phyloP scores from a whole-genome alignment of 129 eudicot genomes.

The Erigeron canadensis region DNA sequence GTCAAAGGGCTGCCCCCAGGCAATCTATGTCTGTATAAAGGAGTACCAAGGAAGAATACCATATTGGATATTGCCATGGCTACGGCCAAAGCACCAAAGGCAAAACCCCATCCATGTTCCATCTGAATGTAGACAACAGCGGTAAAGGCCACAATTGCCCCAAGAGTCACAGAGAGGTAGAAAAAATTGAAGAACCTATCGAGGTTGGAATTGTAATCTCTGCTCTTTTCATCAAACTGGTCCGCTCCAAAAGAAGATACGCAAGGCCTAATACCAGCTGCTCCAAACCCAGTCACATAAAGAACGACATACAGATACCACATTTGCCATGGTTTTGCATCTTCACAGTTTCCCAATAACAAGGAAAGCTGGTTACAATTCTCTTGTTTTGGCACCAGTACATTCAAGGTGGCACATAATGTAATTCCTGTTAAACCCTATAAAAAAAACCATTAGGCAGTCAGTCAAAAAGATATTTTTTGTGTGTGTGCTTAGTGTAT shows the following conservation, averaged over 20 bases:
- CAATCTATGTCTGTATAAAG: conserved; percentile 71
- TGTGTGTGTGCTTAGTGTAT: too few species aligned
- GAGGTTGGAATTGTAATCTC: conserved; percentile 60
- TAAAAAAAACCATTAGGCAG: background rate
- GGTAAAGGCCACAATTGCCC: conserved; percentile 89
- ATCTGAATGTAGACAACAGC: conserved; percentile 81
- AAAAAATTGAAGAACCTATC: conserved; percentile 87
- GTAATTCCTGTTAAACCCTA: conserved; percentile 94
- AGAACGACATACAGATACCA: conserved; percentile 61
- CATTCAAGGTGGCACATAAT: conserved; percentile 57
- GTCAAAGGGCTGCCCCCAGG: conserved; percentile 98
- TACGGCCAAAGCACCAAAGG: conserved; percentile 76
- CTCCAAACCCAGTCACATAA: conserved; percentile 83
- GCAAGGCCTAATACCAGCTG: conserved; percentile 97
- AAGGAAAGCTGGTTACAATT: conserved; percentile 68
- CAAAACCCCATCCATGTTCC: conserved; percentile 83
- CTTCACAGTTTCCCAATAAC: conserved; percentile 72
- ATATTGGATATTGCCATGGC: conserved; percentile 86
- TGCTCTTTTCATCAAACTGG: conserved; percentile 82
- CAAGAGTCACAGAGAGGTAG: conserved; percentile 78
- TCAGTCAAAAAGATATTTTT: background rate
- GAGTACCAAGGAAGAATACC: conserved; percentile 79
- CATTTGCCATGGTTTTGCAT: conserved; percentile 90
- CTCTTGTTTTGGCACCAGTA: conserved; percentile 73
- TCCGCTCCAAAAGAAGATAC: conserved; percentile 96